These are phyloP conservation scores for Mycena epipterygia DNA, from an alignment of 768 basidiomycete genomes.

Conservation along the genomic window DNA sequence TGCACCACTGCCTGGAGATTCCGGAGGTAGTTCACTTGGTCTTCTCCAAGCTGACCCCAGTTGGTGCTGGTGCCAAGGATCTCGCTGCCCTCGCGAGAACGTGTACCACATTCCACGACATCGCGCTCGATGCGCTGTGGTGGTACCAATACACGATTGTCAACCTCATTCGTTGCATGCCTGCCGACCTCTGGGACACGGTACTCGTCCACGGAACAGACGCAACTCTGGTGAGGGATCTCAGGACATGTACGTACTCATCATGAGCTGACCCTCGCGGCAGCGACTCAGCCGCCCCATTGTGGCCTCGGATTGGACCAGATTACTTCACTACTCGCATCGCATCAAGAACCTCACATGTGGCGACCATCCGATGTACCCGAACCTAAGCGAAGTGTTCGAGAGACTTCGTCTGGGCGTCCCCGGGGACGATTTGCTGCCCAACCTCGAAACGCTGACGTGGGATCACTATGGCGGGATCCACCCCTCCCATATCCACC, in stretches of 20 bases:
- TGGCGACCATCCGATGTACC: background rate
- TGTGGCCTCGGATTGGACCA: background rate
- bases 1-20: background rate
- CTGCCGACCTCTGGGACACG: background rate
- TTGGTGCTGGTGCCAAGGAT: background rate
- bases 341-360: background rate
- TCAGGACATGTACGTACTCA: background rate
- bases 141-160: background rate
- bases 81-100: conserved; percentile 11
- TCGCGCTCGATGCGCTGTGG: conserved; percentile 4
- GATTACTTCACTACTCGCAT: background rate
- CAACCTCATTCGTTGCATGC: conserved; percentile 12
- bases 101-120: background rate
- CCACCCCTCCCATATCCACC: background rate
- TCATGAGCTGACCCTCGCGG: background rate
- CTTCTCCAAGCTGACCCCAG: background rate
- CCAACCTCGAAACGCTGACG: background rate
- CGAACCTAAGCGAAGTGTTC: background rate
- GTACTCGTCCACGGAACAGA: background rate
- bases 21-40: background rate
- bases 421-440: background rate
- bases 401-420: background rate
- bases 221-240: background rate
- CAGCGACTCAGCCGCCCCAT: background rate
- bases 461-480: background rate